These are phyloP conservation scores for Brettanomyces custersianus DNA, from an alignment of 805 yeast genomes.

Conservation along the genomic window DNA sequence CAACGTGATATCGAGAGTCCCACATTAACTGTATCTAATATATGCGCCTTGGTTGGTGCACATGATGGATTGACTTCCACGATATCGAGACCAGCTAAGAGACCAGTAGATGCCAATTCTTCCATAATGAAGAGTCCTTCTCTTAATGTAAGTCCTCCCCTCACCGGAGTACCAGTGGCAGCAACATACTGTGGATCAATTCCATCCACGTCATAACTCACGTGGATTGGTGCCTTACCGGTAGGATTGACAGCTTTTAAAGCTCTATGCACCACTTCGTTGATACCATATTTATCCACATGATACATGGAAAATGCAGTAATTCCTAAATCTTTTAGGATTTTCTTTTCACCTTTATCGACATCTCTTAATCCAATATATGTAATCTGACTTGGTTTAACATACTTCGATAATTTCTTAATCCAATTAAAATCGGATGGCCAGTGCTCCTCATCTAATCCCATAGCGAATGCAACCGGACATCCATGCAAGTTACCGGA, in stretches of 20 bases:
- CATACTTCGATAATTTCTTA: constrained; percentile 41
- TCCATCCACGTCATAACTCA: constrained; percentile 94
- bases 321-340: constrained; percentile 61
- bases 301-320: constrained; percentile 93
- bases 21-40: constrained; percentile 77
- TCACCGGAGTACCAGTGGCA: constrained; percentile 96
- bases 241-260: constrained; percentile 67
- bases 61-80: constrained; percentile 91
- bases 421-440: constrained; percentile 76
- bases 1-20: constrained; percentile 90
- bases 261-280: constrained; percentile 88
- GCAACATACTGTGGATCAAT: constrained; percentile 92
- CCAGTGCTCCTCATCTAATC: constrained; percentile 56
- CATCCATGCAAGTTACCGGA: constrained; percentile 96
- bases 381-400: constrained; percentile 65
- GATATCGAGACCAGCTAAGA: constrained; percentile 76
- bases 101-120: constrained; percentile 86
- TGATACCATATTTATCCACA: constrained; percentile 88
- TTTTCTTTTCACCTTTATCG: constrained; percentile 74
- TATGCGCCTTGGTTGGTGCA: constrained; percentile 68
- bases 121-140: constrained; percentile 92
- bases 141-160: constrained; percentile 91
- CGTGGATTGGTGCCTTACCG: constrained; percentile 64
- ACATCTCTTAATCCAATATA: constrained; percentile 94
- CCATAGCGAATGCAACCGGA: constrained; percentile 87